These are phyloP conservation scores for Pseudogymnoascus sp. DNA, from an alignment of 2,329 filamentous ascomycete species.

Conservation along the genomic window DNA sequence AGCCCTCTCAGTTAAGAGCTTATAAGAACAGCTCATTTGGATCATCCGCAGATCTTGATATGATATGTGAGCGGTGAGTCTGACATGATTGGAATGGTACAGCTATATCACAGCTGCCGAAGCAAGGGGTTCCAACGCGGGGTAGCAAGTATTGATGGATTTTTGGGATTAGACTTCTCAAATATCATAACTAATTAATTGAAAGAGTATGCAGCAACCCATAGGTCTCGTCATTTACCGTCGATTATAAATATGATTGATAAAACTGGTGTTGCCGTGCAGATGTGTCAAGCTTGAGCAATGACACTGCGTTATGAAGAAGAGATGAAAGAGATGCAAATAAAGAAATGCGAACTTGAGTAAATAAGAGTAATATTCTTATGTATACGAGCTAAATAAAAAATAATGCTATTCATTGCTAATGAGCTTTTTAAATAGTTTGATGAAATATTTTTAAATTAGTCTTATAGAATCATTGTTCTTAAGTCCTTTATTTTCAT, in stretches of 20 bases:
- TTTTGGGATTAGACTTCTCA: too few relatives aligned
- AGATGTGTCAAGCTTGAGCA: background rate
- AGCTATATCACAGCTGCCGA: background rate
- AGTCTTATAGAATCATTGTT: background rate
- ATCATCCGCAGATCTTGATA: background rate
- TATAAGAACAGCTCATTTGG: background rate
- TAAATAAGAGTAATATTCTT: background rate
- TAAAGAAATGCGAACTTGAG: background rate
- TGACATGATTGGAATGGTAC: background rate
- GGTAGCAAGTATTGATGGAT: background rate
- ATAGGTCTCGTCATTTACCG: background rate
- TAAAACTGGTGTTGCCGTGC: too few relatives aligned
- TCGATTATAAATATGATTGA: background rate
- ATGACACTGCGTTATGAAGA: background rate
- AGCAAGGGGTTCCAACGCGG: background rate
- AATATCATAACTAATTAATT: background rate
- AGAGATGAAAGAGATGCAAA: background rate
- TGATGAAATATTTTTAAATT: background rate
- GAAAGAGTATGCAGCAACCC: too few relatives aligned
- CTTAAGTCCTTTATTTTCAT: background rate
- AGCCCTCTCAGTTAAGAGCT: background rate
- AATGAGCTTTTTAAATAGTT: background rate
- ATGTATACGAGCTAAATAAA: background rate
- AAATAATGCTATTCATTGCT: background rate
- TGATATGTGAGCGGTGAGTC: background rate